Conservation (phyloP, 1,284 basidiomycete genomes). For the Abortiporus biennis region DNA sequence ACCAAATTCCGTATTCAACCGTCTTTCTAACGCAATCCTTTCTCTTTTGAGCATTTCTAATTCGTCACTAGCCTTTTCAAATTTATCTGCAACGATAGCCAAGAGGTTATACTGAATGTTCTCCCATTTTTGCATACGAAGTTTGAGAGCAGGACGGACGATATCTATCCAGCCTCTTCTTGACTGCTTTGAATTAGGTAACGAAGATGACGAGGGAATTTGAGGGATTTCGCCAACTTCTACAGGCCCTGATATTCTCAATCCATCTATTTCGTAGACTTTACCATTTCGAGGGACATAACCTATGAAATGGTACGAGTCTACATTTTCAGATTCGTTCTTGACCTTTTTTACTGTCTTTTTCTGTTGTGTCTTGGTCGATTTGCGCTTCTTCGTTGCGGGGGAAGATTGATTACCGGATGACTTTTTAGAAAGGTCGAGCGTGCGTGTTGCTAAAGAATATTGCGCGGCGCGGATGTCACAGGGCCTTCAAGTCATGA, state of each 20-base stretch:
- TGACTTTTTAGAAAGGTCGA: conserved; percentile 27
- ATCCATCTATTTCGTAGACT: conserved; percentile 53
- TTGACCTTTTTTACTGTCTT: conserved; percentile 21
- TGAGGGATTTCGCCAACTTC: conserved; percentile 57
- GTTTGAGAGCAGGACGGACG: conserved; percentile 49
- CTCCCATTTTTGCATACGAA: conserved; percentile 53
- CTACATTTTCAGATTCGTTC: too few relatives aligned
- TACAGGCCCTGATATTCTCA: conserved; percentile 37
- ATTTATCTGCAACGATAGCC: conserved; percentile 49
- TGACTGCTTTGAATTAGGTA: conserved; percentile 2
- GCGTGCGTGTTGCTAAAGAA: conserved; percentile 35
- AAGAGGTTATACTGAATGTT: conserved; percentile 55
- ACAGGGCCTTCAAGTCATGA: too few relatives aligned
- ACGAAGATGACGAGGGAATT: too few relatives aligned
- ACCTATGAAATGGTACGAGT: conserved; percentile 57
- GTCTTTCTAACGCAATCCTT: conserved; percentile 36
- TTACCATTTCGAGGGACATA: conserved; percentile 56
- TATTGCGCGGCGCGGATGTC: conserved; percentile 49
- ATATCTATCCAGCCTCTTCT: conserved; percentile 46
- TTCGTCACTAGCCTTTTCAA: conserved; percentile 42
- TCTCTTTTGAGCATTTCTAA: conserved; percentile 48
- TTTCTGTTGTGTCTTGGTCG: conserved; percentile 16
- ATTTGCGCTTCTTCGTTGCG: conserved; percentile 34
- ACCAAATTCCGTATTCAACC: conserved; percentile 29
- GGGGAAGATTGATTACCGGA: conserved; percentile 22